Evolutionary conservation across 2,329 filamentous ascomycete species (phyloP).

Genomic region (Alternaria brassicae): DNA sequence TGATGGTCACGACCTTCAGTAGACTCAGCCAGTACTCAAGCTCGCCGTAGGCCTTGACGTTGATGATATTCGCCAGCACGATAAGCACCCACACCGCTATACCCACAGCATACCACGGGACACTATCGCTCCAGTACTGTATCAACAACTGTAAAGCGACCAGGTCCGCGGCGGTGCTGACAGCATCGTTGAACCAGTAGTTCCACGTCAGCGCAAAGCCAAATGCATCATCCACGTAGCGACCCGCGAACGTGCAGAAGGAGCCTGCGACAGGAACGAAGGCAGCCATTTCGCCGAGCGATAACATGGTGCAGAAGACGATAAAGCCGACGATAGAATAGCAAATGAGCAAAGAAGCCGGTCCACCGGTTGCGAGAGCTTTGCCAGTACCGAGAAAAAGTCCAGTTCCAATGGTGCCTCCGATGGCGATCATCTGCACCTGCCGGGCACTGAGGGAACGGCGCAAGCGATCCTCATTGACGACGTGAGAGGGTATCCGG

Average conservation of each 20-base stretch:
- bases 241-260: slow-evolving; percentile 42
- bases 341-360: slow-evolving; percentile 45
- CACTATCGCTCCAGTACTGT: slow-evolving; percentile 47
- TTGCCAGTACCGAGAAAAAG: slow-evolving; percentile 66
- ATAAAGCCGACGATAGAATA: slow-evolving; percentile 46
- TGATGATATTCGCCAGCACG: slow-evolving; percentile 46
- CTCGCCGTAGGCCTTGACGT: slow-evolving; percentile 48
- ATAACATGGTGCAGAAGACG: slow-evolving; percentile 47
- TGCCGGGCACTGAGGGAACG: slow-evolving; percentile 54
- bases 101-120: slow-evolving; percentile 42
- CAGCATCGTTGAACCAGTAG: slow-evolving; percentile 44
- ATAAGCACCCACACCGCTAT: slow-evolving; percentile 46
- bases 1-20: slow-evolving; percentile 45
- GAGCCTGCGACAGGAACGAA: slow-evolving; percentile 47
- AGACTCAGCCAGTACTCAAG: slow-evolving; percentile 46
- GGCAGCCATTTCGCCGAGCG: slow-evolving; percentile 49
- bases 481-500: slow-evolving; percentile 15
- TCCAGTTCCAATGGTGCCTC: slow-evolving; percentile 66
- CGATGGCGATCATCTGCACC: slow-evolving; percentile 68
- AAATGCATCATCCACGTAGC: slow-evolving; percentile 69
- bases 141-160: slow-evolving; percentile 46
- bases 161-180: slow-evolving; percentile 46
- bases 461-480: slow-evolving; percentile 36
- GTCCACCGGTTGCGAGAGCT: slow-evolving; percentile 58
- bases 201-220: slow-evolving; percentile 43